phyloP scores from a whole-genome alignment of 106 monocot genomes.

The Iris macrosiphon region DNA sequence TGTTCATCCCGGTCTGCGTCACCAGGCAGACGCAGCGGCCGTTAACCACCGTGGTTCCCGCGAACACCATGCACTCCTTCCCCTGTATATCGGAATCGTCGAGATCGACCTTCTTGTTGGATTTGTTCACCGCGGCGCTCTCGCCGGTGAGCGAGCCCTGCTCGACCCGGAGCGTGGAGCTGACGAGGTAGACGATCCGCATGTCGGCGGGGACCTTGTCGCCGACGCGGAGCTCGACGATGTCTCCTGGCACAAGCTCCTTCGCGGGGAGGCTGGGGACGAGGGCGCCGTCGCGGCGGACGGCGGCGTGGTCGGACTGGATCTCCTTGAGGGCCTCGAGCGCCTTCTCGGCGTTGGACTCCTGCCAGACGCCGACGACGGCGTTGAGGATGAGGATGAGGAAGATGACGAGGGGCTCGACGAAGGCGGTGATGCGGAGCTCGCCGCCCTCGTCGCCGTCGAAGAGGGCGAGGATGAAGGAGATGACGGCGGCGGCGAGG shows the following conservation, averaged over 20 bases:
- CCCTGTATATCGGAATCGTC: conserved; percentile 44
- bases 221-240: conserved; percentile 39
- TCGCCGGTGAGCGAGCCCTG: conserved; percentile 45
- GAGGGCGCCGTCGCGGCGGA: conserved; percentile 37
- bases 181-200: conserved; percentile 22
- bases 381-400: too few relatives aligned
- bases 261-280: conserved; percentile 27
- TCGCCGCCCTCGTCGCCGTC: conserved; percentile 11
- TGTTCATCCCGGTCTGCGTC: conserved; percentile 33
- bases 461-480: conserved; percentile 71
- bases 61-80: conserved; percentile 68
- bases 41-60: conserved; percentile 67
- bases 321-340: conserved; percentile 71
- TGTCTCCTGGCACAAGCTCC: conserved; percentile 41
- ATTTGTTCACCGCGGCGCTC: conserved; percentile 35
- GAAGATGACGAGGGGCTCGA: too few relatives aligned
- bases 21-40: conserved; percentile 53
- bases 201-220: conserved; percentile 48
- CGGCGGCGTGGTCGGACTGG: conserved; percentile 54
- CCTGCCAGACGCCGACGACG: conserved; percentile 72
- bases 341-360: conserved; percentile 69
- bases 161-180: conserved; percentile 35
- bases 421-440: conserved; percentile 59
- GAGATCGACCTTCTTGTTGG: conserved; percentile 3
- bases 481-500: conserved; percentile 70